phyloP scores from a whole-genome alignment of 805 yeast genomes.

The Middelhovenomyces tepae region DNA sequence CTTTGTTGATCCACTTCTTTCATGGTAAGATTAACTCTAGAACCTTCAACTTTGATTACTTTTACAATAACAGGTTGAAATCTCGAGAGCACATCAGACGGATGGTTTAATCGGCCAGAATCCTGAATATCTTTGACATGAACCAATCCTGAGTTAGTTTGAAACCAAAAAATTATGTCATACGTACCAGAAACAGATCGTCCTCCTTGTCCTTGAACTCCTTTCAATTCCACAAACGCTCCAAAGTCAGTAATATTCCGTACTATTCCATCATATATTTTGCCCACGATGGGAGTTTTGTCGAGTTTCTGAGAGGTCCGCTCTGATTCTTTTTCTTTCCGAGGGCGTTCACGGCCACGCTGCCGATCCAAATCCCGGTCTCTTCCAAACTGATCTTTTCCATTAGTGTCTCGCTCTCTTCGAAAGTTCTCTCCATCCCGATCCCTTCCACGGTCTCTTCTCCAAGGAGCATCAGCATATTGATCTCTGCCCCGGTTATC shows the following conservation, averaged over 20 bases:
- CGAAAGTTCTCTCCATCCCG: no score
- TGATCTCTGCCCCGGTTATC: no score
- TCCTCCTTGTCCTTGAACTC: constrained; percentile 29
- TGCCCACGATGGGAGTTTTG: constrained; percentile 26
- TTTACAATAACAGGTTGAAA: constrained; percentile 61
- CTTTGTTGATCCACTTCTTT: constrained; percentile 61
- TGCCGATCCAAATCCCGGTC: constrained; percentile 10
- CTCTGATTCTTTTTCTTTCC: constrained; percentile 9
- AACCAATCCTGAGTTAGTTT: constrained; percentile 34
- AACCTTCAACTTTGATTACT: constrained; percentile 38
- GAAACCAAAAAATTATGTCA: background rate
- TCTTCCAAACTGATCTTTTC: constrained; percentile 14
- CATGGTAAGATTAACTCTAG: constrained; percentile 52
- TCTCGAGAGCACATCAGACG: constrained; percentile 46
- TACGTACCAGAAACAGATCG: constrained; percentile 32
- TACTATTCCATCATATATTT: constrained; percentile 54
- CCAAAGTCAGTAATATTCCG: constrained; percentile 60
- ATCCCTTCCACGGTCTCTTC: no score
- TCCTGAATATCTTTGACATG: constrained; percentile 62
- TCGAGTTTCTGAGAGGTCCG: constrained; percentile 6
- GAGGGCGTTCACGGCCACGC: background rate
- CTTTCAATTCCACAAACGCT: constrained; percentile 56
- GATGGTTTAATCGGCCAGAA: constrained; percentile 42
- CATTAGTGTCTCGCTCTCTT: no score
- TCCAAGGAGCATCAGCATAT: no score